Evolutionary conservation across 352 stramenopile genomes (phyloP).

Genomic region (Phytophthora boehmeriae): DNA sequence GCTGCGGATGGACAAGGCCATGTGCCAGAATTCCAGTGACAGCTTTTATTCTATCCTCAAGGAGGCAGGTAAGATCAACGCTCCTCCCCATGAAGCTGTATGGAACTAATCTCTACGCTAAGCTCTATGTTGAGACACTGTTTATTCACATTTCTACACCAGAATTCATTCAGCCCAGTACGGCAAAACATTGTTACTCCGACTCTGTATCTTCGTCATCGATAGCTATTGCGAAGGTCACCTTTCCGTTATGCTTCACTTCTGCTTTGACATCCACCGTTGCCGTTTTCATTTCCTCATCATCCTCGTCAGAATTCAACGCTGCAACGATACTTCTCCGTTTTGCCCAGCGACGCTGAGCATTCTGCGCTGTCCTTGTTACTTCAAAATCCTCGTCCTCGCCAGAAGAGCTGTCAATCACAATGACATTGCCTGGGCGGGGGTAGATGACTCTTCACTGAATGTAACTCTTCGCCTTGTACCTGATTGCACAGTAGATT

Average conservation of each 20-base stretch:
- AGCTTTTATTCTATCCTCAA: constrained; percentile 83
- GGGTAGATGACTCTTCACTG: constrained; percentile 7
- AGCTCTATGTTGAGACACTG: constrained; percentile 5
- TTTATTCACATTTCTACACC: constrained; percentile 24
- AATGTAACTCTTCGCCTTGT: constrained; percentile 34
- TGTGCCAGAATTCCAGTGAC: constrained; percentile 40
- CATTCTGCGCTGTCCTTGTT: constrained; percentile 18
- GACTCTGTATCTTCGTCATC: constrained; percentile 42
- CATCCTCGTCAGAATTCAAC: constrained; percentile 20
- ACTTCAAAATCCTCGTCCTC: constrained; percentile 24
- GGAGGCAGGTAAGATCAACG: constrained; percentile 45
- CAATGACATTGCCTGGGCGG: constrained; percentile 10
- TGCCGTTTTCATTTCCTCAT: constrained; percentile 17
- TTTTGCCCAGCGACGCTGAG: constrained; percentile 16
- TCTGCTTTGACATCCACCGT: constrained; percentile 1
- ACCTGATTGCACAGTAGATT: constrained; percentile 8
- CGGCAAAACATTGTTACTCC: constrained; percentile 18
- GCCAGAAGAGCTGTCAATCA: constrained; percentile 36
- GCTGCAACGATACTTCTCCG: constrained; percentile 13
- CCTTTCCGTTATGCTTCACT: constrained; percentile 4
- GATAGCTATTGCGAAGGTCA: constrained; percentile 21
- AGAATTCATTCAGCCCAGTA: constrained; percentile 6
- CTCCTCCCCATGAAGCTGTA: constrained; percentile 41
- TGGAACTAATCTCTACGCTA: constrained; percentile 46
- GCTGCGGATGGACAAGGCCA: constrained; percentile 63